phyloP scores from a whole-genome alignment of 2,329 filamentous ascomycete genomes.

The Xylaria digitata region DNA sequence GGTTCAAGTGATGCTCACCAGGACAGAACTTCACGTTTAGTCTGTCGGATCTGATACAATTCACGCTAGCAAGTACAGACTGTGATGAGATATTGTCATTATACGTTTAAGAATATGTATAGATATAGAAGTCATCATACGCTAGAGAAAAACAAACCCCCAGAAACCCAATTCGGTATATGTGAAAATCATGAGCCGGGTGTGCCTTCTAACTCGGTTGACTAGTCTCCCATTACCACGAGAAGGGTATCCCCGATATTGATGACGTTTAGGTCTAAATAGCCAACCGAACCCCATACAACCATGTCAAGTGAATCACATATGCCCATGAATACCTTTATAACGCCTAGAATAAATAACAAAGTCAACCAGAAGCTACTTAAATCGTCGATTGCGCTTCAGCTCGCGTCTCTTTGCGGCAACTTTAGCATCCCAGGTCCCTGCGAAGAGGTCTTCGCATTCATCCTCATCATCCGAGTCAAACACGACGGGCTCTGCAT shows the following conservation, averaged over 20 bases:
- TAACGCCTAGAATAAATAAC: conserved; percentile 10
- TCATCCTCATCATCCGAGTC: conserved; percentile 75
- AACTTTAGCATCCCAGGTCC: conserved; percentile 67
- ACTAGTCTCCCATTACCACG: conserved; percentile 4
- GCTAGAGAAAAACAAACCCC: not conserved
- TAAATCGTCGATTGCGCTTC: conserved; percentile 47
- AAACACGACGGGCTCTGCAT: conserved; percentile 60
- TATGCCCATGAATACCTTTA: not conserved
- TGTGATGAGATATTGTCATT: conserved; percentile 1
- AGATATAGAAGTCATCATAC: conserved; percentile 21
- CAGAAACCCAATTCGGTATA: not conserved
- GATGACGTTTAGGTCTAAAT: conserved; percentile 6
- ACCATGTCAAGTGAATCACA: conserved; percentile 9
- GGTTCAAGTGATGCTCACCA: not conserved
- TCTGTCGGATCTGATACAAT: not conserved
- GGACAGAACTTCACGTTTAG: not conserved
- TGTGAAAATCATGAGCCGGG: conserved; percentile 4
- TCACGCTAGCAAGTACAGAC: not conserved
- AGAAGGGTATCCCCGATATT: conserved; percentile 27
- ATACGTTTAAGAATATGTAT: conserved; percentile 11
- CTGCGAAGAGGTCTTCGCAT: conserved; percentile 73
- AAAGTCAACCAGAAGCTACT: conserved; percentile 30
- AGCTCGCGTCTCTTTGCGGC: conserved; percentile 60
- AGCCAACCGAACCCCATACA: conserved; percentile 3
- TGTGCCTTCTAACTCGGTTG: conserved; percentile 23